These are phyloP conservation scores for Micractinium conductrix DNA, from an alignment of 139 green algal genomes.

Conservation along the genomic window DNA sequence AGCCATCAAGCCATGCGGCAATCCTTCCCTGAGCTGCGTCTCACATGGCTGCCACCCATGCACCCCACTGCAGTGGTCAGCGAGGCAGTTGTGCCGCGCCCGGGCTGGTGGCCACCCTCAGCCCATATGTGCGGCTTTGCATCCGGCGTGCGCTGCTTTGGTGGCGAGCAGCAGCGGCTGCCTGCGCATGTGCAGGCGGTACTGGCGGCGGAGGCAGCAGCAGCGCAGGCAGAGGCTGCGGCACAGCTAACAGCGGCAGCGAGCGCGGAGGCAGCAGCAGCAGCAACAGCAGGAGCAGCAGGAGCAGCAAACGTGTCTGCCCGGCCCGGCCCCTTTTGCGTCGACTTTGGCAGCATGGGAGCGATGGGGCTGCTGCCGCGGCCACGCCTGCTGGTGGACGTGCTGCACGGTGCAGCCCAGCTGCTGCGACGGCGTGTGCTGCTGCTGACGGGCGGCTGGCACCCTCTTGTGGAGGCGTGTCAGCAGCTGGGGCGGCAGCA, in stretches of 20 bases:
- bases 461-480: slow-evolving; percentile 11
- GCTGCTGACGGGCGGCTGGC: slow-evolving; percentile 50
- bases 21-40: background rate
- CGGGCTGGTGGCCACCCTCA: slow-evolving; percentile 55
- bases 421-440: slow-evolving; percentile 22
- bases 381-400: slow-evolving; percentile 32
- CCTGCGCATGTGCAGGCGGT: background rate
- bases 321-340: slow-evolving; percentile 6
- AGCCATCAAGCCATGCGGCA: too few relatives aligned
- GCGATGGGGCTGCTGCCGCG: slow-evolving; percentile 62
- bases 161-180: background rate
- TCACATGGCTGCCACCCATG: background rate
- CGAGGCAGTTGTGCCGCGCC: slow-evolving; percentile 44
- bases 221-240: background rate
- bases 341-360: slow-evolving; percentile 71
- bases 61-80: slow-evolving; percentile 53
- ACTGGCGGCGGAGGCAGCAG: background rate
- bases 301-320: too few relatives aligned
- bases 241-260: background rate
- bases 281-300: background rate
- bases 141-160: slow-evolving; percentile 9
- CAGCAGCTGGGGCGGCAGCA: background rate
- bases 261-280: background rate
- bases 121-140: slow-evolving; percentile 61
- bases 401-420: slow-evolving; percentile 46